A percentile compares a stretch with the other conserved stretches of the same genome.
These are phyloP conservation scores for Fusarium clavum DNA, from an alignment of 2,329 filamentous ascomycete species.

Conservation along the genomic window DNA sequence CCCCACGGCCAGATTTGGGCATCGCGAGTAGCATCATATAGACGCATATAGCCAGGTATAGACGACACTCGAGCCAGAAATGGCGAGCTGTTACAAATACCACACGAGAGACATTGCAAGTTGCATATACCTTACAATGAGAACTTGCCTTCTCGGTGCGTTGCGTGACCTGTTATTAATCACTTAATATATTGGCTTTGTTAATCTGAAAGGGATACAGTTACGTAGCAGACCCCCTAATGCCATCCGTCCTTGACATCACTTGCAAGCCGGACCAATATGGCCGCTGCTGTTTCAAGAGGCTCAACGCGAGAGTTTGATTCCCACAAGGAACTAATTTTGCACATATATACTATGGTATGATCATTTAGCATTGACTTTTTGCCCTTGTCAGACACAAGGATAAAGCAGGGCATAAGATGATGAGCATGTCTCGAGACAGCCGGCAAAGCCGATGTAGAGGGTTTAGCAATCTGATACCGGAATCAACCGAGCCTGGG, in stretches of 20 bases:
- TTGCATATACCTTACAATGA: not conserved
- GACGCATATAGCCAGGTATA: not conserved
- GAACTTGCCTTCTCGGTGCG: not conserved
- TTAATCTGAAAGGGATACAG: not conserved
- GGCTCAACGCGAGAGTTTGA: not conserved
- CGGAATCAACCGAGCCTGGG: constrained; percentile 34
- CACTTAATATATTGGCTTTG: not conserved
- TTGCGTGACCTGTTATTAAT: not conserved
- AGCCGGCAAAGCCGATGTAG: constrained; percentile 15
- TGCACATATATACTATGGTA: not conserved
- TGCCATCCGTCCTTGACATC: not conserved
- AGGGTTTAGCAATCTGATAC: constrained; percentile 20
- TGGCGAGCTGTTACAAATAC: not conserved
- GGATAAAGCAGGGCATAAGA: constrained; percentile 17
- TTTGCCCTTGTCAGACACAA: constrained; percentile 13
- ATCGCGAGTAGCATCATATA: not conserved
- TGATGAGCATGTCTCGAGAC: constrained; percentile 11
- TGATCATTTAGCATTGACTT: not conserved
- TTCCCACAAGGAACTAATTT: not conserved
- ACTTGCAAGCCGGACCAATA: not conserved
- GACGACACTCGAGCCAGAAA: not conserved
- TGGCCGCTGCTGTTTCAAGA: not conserved
- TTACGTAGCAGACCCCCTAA: not conserved
- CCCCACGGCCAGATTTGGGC: not conserved
- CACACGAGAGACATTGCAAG: not conserved